A percentile compares a stretch with the other conserved stretches of the same genome.
These are phyloP conservation scores for Rickenella mellea DNA, from an alignment of 768 basidiomycete species.

Conservation along the genomic window DNA sequence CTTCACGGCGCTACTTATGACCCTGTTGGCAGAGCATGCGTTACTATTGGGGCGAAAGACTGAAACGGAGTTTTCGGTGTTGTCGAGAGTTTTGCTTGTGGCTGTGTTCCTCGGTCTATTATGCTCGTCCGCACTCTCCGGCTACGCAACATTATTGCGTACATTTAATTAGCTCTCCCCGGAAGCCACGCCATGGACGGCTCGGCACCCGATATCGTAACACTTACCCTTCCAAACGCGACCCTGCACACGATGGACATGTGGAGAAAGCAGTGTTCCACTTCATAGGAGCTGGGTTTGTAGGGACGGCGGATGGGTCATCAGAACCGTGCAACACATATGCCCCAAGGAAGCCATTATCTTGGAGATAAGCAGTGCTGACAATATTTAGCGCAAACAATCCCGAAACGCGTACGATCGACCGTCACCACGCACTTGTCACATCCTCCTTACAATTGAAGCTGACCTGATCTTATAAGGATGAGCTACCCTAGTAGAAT, in stretches of 20 bases:
- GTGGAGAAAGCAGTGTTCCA: constrained; percentile 32
- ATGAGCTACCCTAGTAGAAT: no score
- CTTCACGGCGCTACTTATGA: constrained; percentile 36
- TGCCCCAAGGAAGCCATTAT: no score
- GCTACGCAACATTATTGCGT: constrained; percentile 6
- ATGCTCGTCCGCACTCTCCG: constrained; percentile 3
- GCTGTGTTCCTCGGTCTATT: constrained; percentile 19
- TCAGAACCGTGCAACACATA: no score
- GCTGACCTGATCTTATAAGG: no score
- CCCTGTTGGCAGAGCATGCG: constrained; percentile 34
- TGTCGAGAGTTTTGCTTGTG: constrained; percentile 25
- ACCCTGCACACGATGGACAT: constrained; percentile 17
- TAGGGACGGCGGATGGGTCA: constrained; percentile 28
- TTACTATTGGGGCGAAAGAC: constrained; percentile 28
- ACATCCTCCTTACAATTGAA: no score
- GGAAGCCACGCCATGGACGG: constrained; percentile 3
- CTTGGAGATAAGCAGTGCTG: no score
- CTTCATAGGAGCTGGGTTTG: constrained; percentile 32
- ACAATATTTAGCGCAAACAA: no score
- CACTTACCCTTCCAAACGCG: constrained; percentile 14
- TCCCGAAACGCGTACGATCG: no score
- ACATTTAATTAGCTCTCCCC: constrained; percentile 5
- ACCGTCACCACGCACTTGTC: no score
- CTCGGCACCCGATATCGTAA: constrained; percentile 6
- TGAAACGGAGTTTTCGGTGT: constrained; percentile 29